These are phyloP conservation scores for Ceratocystis huliohia DNA, from an alignment of 2,329 filamentous ascomycete species.

Conservation along the genomic window DNA sequence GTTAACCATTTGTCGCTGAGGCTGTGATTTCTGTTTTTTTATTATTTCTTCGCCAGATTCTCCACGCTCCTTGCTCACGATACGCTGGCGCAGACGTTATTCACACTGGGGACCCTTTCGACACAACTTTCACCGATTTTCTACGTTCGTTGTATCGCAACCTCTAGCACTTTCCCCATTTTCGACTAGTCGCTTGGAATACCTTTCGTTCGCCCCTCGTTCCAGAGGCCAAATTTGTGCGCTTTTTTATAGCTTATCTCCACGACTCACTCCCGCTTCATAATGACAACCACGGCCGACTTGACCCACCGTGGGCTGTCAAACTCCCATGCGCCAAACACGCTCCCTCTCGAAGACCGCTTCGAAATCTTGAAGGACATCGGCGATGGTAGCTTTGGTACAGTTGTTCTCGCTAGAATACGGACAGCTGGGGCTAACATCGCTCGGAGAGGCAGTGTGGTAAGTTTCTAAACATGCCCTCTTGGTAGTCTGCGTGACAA, in stretches of 20 bases:
- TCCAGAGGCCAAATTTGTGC: conserved; percentile 21
- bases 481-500: neutral
- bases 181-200: conserved; percentile 13
- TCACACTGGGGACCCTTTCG: neutral
- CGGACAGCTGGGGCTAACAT: conserved; percentile 79
- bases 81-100: neutral
- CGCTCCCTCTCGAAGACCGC: conserved; percentile 68
- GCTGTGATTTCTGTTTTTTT: conserved; percentile 19
- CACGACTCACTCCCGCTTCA: neutral
- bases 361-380: conserved; percentile 98
- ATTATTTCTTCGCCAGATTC: conserved; percentile 1
- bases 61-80: conserved; percentile 14
- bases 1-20: conserved; percentile 22
- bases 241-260: conserved; percentile 19
- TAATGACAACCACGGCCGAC: conserved; percentile 41
- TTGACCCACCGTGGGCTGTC: conserved; percentile 55
- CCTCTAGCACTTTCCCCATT: neutral
- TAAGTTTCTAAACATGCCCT: conserved; percentile 38
- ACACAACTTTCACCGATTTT: neutral
- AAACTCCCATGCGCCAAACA: conserved; percentile 39
- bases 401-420: conserved; percentile 81
- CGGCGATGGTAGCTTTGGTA: conserved; percentile 96
- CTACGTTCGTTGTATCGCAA: neutral
- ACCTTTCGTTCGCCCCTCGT: conserved; percentile 11
- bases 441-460: conserved; percentile 81